These are phyloP conservation scores for Aegle marmelos DNA, from an alignment of 345 rosid species.

Conservation along the genomic window DNA sequence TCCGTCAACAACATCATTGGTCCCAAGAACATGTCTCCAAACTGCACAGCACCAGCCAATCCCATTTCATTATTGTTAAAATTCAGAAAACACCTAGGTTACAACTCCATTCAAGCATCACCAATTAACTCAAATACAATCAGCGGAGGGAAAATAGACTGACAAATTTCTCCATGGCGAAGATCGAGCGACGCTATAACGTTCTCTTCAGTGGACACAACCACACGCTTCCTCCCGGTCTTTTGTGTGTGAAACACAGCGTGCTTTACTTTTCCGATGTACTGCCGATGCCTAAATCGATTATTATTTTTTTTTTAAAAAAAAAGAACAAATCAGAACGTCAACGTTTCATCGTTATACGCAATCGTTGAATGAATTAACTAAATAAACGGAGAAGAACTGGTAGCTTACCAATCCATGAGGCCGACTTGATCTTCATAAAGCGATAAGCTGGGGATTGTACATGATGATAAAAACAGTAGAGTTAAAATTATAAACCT, in stretches of 20 bases:
- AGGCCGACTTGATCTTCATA: constrained; percentile 97
- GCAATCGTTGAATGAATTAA: background rate
- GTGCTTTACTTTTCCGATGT: constrained; percentile 90
- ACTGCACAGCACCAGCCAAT: constrained; percentile 41
- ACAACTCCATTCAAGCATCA: background rate
- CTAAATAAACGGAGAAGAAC: background rate
- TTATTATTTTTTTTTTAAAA: no score
- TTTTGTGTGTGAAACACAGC: constrained; percentile 97
- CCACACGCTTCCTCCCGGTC: constrained; percentile 90
- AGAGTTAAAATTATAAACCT: constrained; percentile 35
- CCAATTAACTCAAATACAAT: background rate
- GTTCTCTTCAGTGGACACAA: constrained; percentile 90
- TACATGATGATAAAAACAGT: constrained; percentile 42
- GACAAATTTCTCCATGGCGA: constrained; percentile 88
- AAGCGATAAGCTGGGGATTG: constrained; percentile 46
- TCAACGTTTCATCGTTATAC: background rate
- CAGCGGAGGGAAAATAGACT: constrained; percentile 9
- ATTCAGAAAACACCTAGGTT: background rate
- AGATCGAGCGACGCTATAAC: constrained; percentile 96
- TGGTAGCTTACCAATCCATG: constrained; percentile 71
- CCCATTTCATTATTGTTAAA: background rate
- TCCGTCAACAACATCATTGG: constrained; percentile 64
- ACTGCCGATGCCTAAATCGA: constrained; percentile 68
- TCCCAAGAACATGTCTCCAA: constrained; percentile 90
- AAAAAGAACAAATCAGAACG: constrained; percentile 5